Percentiles rank a stretch among this genome's conserved stretches.
Evolutionary conservation across 2,329 filamentous ascomycete genomes (phyloP).

Genomic region (Microthyrium microscopicum): DNA sequence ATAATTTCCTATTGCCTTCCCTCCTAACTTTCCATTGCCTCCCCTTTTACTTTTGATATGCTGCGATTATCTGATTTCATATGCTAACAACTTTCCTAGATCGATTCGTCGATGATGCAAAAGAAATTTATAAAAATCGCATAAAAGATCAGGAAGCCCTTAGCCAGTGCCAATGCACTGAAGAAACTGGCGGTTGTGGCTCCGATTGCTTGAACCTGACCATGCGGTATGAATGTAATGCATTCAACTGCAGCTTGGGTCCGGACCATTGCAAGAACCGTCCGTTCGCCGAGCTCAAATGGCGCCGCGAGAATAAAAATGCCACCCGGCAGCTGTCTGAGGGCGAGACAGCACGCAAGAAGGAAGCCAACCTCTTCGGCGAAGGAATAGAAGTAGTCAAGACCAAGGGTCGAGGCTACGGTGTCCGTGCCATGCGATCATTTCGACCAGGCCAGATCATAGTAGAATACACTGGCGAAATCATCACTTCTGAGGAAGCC

Average conservation of each 20-base stretch:
- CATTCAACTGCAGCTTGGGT: conserved; percentile 69
- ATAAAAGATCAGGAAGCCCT: conserved; percentile 43
- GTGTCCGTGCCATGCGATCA: conserved; percentile 75
- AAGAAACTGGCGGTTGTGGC: conserved; percentile 50
- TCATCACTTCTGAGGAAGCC: conserved; percentile 88
- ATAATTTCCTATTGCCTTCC: no score
- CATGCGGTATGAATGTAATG: conserved; percentile 95
- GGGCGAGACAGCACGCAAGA: conserved; percentile 8
- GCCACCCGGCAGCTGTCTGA: conserved; percentile 1
- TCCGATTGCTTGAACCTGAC: conserved; percentile 87
- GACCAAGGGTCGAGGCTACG: conserved; percentile 74
- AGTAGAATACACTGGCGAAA: conserved; percentile 95
- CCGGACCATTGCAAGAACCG: conserved; percentile 67
- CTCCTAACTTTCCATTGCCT: no score
- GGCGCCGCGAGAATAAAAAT: conserved; percentile 33
- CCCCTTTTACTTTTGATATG: conserved; percentile 4
- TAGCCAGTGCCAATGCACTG: conserved; percentile 49
- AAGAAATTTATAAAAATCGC: conserved; percentile 69
- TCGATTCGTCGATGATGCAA: conserved; percentile 75
- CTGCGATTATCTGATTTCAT: conserved; percentile 10
- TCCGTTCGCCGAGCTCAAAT: conserved; percentile 64
- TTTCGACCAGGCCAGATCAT: conserved; percentile 89
- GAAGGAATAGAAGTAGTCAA: conserved; percentile 92
- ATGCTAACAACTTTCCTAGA: no score
- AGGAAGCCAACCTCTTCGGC: conserved; percentile 38